Percentiles rank a stretch among this genome's conserved stretches.
Evolutionary conservation across 1,284 basidiomycete species (phyloP).

Genomic region (Malassezia dermatis): DNA sequence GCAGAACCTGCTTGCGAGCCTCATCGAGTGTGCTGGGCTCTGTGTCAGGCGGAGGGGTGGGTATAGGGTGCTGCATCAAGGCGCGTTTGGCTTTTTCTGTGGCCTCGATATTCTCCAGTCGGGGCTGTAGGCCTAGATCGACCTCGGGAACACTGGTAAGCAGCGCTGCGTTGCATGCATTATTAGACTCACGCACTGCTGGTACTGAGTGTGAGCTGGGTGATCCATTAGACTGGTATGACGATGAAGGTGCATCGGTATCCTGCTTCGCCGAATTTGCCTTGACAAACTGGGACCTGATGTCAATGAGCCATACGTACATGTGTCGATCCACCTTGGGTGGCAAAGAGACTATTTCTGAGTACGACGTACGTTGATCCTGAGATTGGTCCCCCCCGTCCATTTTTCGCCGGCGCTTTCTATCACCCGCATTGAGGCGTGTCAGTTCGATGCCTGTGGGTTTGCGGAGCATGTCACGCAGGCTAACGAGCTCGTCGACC

Average conservation of each 20-base stretch:
- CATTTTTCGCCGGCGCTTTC: background rate
- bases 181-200: background rate
- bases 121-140: constrained; percentile 7
- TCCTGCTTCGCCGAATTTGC: background rate
- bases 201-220: background rate
- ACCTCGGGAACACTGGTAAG: constrained; percentile 9
- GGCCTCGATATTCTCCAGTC: constrained; percentile 15
- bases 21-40: background rate
- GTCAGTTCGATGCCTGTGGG: constrained; percentile 1
- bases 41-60: background rate
- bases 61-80: background rate
- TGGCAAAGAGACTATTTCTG: background rate
- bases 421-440: background rate
- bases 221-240: too few species aligned
- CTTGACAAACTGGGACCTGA: background rate
- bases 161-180: background rate
- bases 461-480: constrained; percentile 1
- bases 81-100: constrained; percentile 14
- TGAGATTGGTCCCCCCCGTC: background rate
- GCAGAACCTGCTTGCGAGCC: background rate
- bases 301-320: background rate
- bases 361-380: background rate
- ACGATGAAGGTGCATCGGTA: background rate
- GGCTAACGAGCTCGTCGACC: constrained; percentile 1
- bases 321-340: background rate